Base-by-base conservation (phyloP, 495 filamentous ascomycete genomes). In the Hyphodiscus hymeniophilus region DNA sequence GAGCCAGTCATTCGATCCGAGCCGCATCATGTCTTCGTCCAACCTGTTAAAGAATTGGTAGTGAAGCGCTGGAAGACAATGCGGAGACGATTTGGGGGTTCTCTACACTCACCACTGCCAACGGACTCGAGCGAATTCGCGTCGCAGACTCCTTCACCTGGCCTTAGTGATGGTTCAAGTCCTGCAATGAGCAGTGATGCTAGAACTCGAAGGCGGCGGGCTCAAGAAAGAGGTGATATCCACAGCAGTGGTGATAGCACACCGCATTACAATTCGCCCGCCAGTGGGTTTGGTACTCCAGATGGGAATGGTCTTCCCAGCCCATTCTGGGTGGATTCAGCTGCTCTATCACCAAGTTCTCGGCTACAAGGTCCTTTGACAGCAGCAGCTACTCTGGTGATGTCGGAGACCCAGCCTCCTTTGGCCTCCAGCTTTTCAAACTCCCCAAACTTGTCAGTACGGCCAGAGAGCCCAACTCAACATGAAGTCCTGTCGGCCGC, bases 1-100 rank as follows among this genome's bases (percentile, higher is more conserved):
- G 38, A 55, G 15, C 39, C 53, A 16, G 26, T 43, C 13, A 43
- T 59, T 30, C 48, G 43, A 7, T 54, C 59, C 1, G 59, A 61
- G 38, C 45, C 56, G 11, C 56, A 57, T 26, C 59, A 48, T 24
- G 46, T 57, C 0, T 59, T 55, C 30, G 42, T 61, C 4, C 56
- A 61, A 35, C 59, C 59, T 17, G 56, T 59, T 1, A 59, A 48
- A 38, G 53, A 61, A 30, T 42, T 56, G 23, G 50, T 55, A 8
- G 50, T 61, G 1, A 56, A 46, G 41, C 24, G 52, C 28, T 61
- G 59, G 59, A 49, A 33, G 32, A 47, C 39, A 8, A 47, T 59
- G 11, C 26, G 46, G 39, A 33, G 57, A 20, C 34, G 43, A 5
- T 47, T 59, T 28, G 38, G 49, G 11, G 40, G 50, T 3, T 47